Conservation (phyloP, 1,284 basidiomycete species). For the Cryptococcus maquisensis region DNA sequence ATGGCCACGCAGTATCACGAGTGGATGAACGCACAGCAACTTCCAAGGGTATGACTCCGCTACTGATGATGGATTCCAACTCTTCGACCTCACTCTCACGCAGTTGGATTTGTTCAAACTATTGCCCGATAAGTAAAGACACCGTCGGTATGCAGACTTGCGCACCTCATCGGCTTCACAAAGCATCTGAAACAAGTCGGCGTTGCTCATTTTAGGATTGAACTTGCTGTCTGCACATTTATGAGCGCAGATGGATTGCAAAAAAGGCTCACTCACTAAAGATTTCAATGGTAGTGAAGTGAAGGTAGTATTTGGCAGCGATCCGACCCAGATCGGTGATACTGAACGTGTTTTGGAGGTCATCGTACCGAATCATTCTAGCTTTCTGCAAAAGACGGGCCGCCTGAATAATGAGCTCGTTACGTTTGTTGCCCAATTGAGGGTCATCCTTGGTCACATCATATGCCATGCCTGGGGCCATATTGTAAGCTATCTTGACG, state of each 20-base stretch:
- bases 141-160: not conserved
- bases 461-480: conserved; percentile 64
- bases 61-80: conserved; percentile 62
- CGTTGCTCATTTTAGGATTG: conserved; percentile 83
- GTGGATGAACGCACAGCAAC: conserved; percentile 51
- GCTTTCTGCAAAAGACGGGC: conserved; percentile 65
- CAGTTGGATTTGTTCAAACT: conserved; percentile 94
- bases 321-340: conserved; percentile 89
- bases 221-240: conserved; percentile 60
- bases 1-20: not conserved
- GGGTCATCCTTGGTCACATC: conserved; percentile 73
- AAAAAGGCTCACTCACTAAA: conserved; percentile 58
- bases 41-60: conserved; percentile 64
- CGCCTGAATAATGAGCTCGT: conserved; percentile 66
- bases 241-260: not conserved
- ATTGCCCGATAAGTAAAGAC: not conserved
- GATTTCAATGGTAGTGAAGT: conserved; percentile 77
- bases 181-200: conserved; percentile 82
- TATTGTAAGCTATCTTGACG: not conserved
- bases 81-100: conserved; percentile 87
- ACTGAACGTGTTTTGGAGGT: conserved; percentile 59
- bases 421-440: conserved; percentile 68
- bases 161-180: conserved; percentile 84
- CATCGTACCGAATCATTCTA: conserved; percentile 80
- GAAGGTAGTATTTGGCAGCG: conserved; percentile 94